A percentile compares a stretch with the other conserved stretches of the same genome.
These are phyloP conservation scores for Mycena olivaceomarginata DNA, from an alignment of 768 basidiomycete species.

Conservation along the genomic window DNA sequence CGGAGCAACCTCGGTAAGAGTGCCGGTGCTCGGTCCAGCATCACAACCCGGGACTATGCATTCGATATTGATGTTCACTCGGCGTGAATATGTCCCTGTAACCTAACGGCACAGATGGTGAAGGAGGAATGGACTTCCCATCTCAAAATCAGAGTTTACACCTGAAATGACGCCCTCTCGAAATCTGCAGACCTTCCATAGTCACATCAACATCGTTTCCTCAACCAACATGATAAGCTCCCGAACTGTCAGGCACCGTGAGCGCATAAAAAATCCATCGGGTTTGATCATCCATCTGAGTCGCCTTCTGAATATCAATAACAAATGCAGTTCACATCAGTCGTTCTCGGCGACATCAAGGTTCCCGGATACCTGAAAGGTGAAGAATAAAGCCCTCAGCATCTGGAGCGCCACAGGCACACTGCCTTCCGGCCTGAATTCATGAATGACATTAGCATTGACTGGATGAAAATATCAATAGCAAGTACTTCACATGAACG, in stretches of 20 bases:
- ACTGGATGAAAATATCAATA: background rate
- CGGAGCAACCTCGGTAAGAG: background rate
- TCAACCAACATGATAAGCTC: no score
- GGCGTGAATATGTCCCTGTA: background rate
- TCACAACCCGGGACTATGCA: background rate
- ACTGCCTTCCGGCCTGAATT: no score
- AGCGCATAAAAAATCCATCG: no score
- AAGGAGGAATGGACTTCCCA: background rate
- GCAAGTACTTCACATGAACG: background rate
- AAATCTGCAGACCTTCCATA: background rate
- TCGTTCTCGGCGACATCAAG: no score
- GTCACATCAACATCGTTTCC: background rate
- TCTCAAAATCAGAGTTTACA: background rate
- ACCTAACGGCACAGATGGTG: background rate
- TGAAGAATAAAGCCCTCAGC: no score
- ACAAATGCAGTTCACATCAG: no score
- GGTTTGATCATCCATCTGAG: no score
- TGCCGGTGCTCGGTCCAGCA: background rate
- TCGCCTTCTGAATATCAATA: no score
- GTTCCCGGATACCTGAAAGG: no score
- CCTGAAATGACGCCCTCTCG: background rate
- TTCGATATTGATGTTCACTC: background rate
- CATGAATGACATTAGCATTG: background rate
- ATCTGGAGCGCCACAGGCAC: no score
- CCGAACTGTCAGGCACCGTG: no score